Evolutionary conservation across 768 basidiomycete species (phyloP).

Genomic region (Macrolepiota dolichaula): DNA sequence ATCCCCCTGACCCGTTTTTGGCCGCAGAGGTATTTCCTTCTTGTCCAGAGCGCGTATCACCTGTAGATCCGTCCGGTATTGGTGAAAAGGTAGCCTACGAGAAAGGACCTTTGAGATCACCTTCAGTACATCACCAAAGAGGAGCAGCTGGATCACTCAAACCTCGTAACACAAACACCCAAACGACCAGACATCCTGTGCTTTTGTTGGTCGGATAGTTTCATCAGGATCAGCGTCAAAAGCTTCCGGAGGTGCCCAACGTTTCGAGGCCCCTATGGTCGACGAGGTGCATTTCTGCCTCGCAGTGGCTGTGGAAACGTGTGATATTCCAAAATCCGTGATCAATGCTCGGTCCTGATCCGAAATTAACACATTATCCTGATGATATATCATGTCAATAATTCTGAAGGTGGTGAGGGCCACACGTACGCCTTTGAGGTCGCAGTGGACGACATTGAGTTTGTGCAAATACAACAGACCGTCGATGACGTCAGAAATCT

Average conservation of each 20-base stretch:
- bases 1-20: neutral
- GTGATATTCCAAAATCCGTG: neutral
- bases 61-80: neutral
- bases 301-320: neutral
- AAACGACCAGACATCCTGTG: neutral
- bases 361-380: neutral
- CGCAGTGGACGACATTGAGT: neutral
- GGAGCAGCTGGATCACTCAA: neutral
- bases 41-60: neutral
- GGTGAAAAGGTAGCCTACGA: neutral
- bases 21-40: neutral
- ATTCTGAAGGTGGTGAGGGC: neutral
- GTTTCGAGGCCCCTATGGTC: neutral
- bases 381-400: neutral
- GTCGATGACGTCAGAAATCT: neutral
- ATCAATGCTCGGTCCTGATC: neutral
- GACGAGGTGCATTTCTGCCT: neutral
- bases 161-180: neutral
- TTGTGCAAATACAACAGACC: neutral
- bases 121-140: neutral
- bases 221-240: neutral
- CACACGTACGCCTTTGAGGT: neutral
- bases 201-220: neutral
- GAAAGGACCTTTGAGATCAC: neutral
- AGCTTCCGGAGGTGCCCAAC: neutral